Evolutionary conservation across 2,329 filamentous ascomycete genomes (phyloP).

Genomic region (Pyricularia grisea): DNA sequence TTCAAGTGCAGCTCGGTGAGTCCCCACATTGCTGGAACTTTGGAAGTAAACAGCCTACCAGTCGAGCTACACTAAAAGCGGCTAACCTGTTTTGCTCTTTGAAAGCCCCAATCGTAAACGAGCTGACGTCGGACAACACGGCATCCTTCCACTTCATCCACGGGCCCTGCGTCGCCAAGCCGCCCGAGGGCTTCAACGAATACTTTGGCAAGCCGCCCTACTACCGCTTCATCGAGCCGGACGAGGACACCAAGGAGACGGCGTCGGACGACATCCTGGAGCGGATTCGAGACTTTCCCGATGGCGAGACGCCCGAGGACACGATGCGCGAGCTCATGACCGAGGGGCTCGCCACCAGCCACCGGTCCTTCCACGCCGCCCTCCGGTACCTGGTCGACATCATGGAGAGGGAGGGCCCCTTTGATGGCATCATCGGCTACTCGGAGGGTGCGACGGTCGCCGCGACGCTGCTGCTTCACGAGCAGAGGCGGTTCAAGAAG

Average conservation of each 20-base stretch:
- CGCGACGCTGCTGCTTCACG: conserved; percentile 40
- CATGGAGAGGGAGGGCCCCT: conserved; percentile 33
- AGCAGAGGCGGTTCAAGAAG: conserved; percentile 27
- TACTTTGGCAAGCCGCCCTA: conserved; percentile 48
- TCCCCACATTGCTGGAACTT: not conserved
- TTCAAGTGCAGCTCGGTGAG: conserved; percentile 40
- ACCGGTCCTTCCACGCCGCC: conserved; percentile 27
- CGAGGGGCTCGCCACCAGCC: conserved; percentile 20
- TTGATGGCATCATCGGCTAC: conserved; percentile 50
- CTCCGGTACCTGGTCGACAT: conserved; percentile 32
- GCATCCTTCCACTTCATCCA: conserved; percentile 42
- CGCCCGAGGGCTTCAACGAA: conserved; percentile 45
- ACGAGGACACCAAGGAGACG: conserved; percentile 31
- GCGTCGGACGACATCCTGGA: conserved; percentile 35
- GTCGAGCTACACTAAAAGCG: not conserved
- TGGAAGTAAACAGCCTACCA: not conserved
- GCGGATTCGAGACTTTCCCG: conserved; percentile 44
- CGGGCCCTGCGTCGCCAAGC: conserved; percentile 37
- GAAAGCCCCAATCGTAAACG: conserved; percentile 32
- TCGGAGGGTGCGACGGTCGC: conserved; percentile 51
- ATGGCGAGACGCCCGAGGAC: conserved; percentile 42
- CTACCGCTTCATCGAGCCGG: conserved; percentile 44
- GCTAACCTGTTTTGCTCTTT: not conserved
- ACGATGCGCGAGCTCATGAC: conserved; percentile 40
- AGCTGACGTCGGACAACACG: conserved; percentile 33